Evolutionary conservation across 176 grass and related monocot species (phyloP), one percentile per base, ranked within the genome.

Genomic region (Poa annua): DNA sequence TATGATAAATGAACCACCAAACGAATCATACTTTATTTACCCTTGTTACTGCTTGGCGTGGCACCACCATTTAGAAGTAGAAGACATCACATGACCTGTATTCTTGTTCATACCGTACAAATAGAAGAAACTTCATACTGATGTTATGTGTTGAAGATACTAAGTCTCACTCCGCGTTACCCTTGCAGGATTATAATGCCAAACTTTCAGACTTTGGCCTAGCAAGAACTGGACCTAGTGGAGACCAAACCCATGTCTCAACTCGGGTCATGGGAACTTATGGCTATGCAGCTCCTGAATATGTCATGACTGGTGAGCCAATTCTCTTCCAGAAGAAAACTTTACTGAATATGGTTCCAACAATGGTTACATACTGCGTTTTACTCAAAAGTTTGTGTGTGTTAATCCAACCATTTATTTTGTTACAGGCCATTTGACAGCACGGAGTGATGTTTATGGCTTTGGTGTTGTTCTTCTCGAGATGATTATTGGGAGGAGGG

Each of bases 141-240:
- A 81, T 82, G 44, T 69, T 79, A 60, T 45, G 19, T 76, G 19
- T 83, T 73, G 67, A 69, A 76, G 13, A 61, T 22, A 11, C 11
- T 66, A 36, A 47, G n/a, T 87, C 15, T 86, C 66, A 65, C 29
- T 77, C 71, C 86, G 71, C 44, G 47, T 71, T 15, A 7, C 13
- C 33, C 0, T 57, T 84, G 72, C 89, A 98, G 96, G 92, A 95
- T 41, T 95, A 98, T 79, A 98, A 98, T 88, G 96, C 92, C 35
- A 98, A 98, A 34, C 92, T 98, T 75, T 98, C 96, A 54, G 96
- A 98, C 86, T 98, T 98, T 80, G 96, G 96, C 71, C 93, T 98
- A 39, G 96, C 96, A 83, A 92, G 90, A 86, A 94, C 92, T 57
- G 96, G 96, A 11, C 96, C 96, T 26, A 95, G 92, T 86, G 96